Evolutionary conservation across 1,284 basidiomycete genomes (phyloP), one percentile per base, ranked within the genome.

Genomic region (Malassezia japonica): DNA sequence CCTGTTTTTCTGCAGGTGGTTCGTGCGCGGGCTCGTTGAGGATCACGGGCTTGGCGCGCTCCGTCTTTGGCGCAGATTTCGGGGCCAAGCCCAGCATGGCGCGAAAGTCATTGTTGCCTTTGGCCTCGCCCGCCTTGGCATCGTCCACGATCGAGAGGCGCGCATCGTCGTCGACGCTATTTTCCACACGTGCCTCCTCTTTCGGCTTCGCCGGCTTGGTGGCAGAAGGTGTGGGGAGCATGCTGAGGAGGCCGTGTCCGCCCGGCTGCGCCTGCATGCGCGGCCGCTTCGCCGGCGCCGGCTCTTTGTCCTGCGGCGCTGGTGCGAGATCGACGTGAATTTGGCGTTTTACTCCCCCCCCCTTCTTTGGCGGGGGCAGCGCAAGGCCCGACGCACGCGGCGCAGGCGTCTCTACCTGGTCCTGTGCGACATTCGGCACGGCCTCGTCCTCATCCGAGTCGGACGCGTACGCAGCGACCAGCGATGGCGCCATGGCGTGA

Each of bases 81-180:
- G 64, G 60, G 31, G 64, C 59, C 33, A 71, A 61, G 6, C 68
- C 68, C 1, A 71, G 62, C 68, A 71, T 71, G n/a, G 67, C 67
- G 24, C 68, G 58, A 44, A 71, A 71, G 20, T 63, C 68, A 23
- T 64, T 61, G 32, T 71, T 71, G 12, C 51, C 63, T 44, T 69
- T 70, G 7, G 48, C 50, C 20, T 62, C 57, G 3, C 50, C 54
- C 10, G 44, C 21, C 0, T 8, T 21, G 16, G 34, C 16, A 1
- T 29, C 21, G 16, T 51, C 47, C n/a, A 36, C 15, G 20, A 51
- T 18, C 12, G 27, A 15, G 18, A 43, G 24, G 4, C 35, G 44
- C 12, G 40, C 48, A 9, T 53, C 50, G 4, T 44, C 24, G 6
- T 38, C 40, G 13, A 37, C 36, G 44, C 13, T 44, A 20, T 54